Evolutionary conservation across 2,329 filamentous ascomycete genomes (phyloP), one percentile per base, ranked within the genome.

Genomic region (Chalara sp.): DNA sequence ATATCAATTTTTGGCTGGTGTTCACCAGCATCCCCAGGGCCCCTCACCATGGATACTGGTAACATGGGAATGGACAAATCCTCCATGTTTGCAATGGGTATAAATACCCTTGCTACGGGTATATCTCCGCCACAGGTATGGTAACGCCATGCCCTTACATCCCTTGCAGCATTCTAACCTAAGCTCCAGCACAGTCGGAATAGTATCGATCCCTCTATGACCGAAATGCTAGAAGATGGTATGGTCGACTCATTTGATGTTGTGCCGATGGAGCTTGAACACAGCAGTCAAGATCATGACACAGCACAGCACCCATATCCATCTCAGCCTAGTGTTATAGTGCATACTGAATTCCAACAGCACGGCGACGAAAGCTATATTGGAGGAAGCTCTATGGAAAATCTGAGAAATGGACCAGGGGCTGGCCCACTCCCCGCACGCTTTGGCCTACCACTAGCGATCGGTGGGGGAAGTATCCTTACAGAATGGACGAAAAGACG

Each of bases 401-500:
- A 49, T 44, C 53, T 55, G 35, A 58, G 61, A 50, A 61, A 46
- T 35, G 59, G 58, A 21, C 58, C 54, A 35, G 64, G 64, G 8
- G 65, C 61, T 12, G 63, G 64, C 29, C 63, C 63, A 11, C 44
- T 67, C 13, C 63, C 63, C 10, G 60, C 60, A 3, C 60, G 59
- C 5, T 65, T 65, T 43, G 61, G 61, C 28, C 52, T 48, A 32
- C 63, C 61, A 43, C 54, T 61, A 13, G 55, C 52, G 31, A 39
- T 60, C 29, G 50, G 47, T 33, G 58, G 56, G 12, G 71, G 72
- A 47, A 83, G 77, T 67, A 83, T 78, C 6, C 66, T 83, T 58
- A 83, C 80, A 57, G 79, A 84, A 63, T 84, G 84, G 60, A 84
- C 79, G 12, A 83, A 83, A 66, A 72, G 81, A 52, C 71, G 78